phyloP scores from a whole-genome alignment of 768 basidiomycete species.

The Hypholoma fasciculare region DNA sequence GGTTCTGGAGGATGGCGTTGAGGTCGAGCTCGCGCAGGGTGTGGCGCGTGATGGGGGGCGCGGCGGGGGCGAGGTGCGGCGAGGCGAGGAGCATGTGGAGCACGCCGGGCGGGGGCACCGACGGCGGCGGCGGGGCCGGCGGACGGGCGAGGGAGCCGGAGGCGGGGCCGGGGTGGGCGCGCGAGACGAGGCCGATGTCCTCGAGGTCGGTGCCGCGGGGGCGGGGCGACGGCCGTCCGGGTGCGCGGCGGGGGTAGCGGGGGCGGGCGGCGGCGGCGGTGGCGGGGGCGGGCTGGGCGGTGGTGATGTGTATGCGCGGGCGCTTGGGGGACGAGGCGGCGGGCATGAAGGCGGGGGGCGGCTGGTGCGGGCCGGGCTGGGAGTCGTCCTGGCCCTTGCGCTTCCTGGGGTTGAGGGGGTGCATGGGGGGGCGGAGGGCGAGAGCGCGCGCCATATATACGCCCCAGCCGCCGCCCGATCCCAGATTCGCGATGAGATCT shows the following conservation, averaged over 20 bases:
- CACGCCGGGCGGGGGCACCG: background rate
- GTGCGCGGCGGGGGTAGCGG: slow-evolving; percentile 18
- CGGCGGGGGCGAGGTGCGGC: slow-evolving; percentile 64
- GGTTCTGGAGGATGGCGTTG: slow-evolving; percentile 82
- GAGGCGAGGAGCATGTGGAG: slow-evolving; percentile 24
- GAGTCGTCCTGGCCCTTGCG: slow-evolving; percentile 3
- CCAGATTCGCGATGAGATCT: no score
- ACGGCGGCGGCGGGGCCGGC: slow-evolving; percentile 4
- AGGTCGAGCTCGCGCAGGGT: slow-evolving; percentile 87
- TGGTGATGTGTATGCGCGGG: background rate
- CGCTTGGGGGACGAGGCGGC: background rate
- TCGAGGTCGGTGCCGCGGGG: slow-evolving; percentile 34
- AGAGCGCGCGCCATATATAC: background rate
- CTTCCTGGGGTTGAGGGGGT: slow-evolving; percentile 21
- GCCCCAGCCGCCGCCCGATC: no score
- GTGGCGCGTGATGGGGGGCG: slow-evolving; percentile 79
- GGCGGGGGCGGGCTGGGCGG: background rate
- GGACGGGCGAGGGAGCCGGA: slow-evolving; percentile 42
- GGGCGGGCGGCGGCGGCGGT: background rate
- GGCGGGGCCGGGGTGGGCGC: slow-evolving; percentile 42
- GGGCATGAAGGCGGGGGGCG: background rate
- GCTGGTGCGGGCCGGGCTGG: background rate
- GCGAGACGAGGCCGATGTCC: slow-evolving; percentile 45
- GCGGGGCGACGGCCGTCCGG: slow-evolving; percentile 34
- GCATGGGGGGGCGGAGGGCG: slow-evolving; percentile 1